Base-by-base conservation (phyloP, 345 rosid species). In the Salix brachista region DNA sequence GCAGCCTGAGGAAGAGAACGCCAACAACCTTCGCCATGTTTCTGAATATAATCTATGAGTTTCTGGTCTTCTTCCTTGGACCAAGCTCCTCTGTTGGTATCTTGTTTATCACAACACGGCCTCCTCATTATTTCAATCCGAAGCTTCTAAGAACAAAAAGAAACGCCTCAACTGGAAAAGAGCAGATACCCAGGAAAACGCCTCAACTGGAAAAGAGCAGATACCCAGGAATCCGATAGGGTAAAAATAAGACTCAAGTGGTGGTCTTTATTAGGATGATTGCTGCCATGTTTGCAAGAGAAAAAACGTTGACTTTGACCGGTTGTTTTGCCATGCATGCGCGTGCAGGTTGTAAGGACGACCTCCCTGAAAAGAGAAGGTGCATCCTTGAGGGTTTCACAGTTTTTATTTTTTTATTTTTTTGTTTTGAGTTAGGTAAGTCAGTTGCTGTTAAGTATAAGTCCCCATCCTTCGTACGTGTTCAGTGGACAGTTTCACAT, bases 1-100 rank as follows among this genome's bases (percentile, higher is more conserved):
- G 92, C 91, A 80, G 89, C 89, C 67, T 84, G 84, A 37, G 92
- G 92, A 16, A 89, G 83, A 69, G 87, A 81, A 3, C 87, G 84
- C 91, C 92, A 89, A 77, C 91, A 86, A 68, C 92, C 92, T 83
- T 89, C 86, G 36, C 92, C 92, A 54, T 89, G 87, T 75, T 81
- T 86, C 1, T 80, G 86, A 73, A 89, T 86, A 80, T 86, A 85
- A 69, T 86, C 86, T 17, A 77, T 83, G 78, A 89, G 92, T 82
- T 85, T 89, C 76, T 86, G 86, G 73, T 89, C 92, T 81, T 89
- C 92, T 70, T 88, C 88, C 81, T 84, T 85, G 17, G 91, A 85
- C 92, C 92, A 89, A 8, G 91, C 92, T 54, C 90, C 91, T 76
- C 85, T 86, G 77, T 89, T 86, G 0, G 70, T 89, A 76, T 84